Evolutionary conservation across 495 filamentous ascomycete species (phyloP).

Genomic region (Symbiotaphrina buchneri): DNA sequence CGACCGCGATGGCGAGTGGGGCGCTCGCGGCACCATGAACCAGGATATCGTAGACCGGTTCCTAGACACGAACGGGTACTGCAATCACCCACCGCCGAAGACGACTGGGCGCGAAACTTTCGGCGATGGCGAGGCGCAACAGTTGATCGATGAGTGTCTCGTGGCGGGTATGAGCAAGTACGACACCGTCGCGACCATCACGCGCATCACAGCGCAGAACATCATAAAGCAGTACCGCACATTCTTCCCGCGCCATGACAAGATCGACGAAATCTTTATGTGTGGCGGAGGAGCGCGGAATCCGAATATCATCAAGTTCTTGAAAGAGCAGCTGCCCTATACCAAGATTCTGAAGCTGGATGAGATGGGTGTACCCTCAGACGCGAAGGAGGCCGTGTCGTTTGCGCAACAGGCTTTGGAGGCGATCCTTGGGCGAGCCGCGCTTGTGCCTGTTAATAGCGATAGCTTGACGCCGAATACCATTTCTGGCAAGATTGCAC

Average conservation of each 20-base stretch:
- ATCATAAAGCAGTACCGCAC: conserved; percentile 30
- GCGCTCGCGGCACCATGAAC: conserved; percentile 24
- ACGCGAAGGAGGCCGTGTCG: conserved; percentile 33
- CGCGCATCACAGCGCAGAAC: conserved; percentile 30
- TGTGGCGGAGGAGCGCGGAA: conserved; percentile 33
- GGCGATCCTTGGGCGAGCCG: too few relatives aligned
- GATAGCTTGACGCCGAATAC: too few relatives aligned
- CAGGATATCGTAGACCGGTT: conserved; percentile 29
- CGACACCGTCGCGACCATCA: conserved; percentile 30
- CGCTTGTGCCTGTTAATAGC: too few relatives aligned
- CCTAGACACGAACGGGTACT: conserved; percentile 21
- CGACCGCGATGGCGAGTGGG: conserved; percentile 26
- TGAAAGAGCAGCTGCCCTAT: conserved; percentile 22
- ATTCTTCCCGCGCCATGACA: conserved; percentile 22
- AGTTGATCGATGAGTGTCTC: conserved; percentile 21
- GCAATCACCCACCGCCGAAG: conserved; percentile 25
- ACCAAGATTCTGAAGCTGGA: conserved; percentile 29
- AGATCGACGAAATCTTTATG: conserved; percentile 32
- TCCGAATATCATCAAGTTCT: conserved; percentile 27
- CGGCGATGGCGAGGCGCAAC: conserved; percentile 25
- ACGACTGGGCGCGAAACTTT: conserved; percentile 36
- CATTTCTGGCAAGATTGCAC: too few relatives aligned
- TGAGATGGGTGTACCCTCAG: conserved; percentile 26
- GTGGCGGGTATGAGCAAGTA: conserved; percentile 19
- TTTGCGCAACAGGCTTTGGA: conserved; percentile 34